Percentiles rank a stretch among this genome's conserved stretches.
These are phyloP conservation scores for Pelargonium nanum DNA, from an alignment of 345 rosid species.

Conservation along the genomic window DNA sequence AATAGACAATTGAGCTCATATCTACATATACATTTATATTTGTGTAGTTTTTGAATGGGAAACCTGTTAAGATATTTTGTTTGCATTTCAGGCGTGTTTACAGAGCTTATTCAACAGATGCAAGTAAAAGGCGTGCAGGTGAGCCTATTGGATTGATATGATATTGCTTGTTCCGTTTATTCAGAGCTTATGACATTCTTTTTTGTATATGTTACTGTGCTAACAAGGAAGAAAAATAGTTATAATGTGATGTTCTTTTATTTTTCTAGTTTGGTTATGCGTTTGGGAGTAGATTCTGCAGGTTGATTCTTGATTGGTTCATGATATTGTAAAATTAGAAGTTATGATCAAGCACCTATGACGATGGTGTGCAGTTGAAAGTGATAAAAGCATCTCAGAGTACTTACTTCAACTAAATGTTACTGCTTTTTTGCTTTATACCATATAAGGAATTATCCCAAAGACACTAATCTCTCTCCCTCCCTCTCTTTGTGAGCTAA, in stretches of 20 bases:
- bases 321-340: neutral
- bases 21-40: neutral
- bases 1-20: neutral
- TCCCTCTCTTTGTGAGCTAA: too few species aligned
- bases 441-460: too few species aligned
- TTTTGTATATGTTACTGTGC: neutral
- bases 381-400: neutral
- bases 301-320: neutral
- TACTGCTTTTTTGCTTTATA: too few species aligned
- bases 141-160: slow-evolving; percentile 6
- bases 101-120: slow-evolving; percentile 97
- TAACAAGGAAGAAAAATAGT: neutral
- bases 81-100: slow-evolving; percentile 75
- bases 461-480: too few species aligned
- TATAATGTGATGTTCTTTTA: too few species aligned
- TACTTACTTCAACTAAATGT: too few species aligned
- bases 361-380: neutral
- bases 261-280: neutral
- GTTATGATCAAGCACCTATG: neutral
- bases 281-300: neutral
- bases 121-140: slow-evolving; percentile 98
- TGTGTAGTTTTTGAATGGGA: slow-evolving; percentile 1
- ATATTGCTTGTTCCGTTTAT: neutral
- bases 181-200: neutral
- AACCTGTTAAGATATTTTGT: slow-evolving; percentile 1